Conservation (phyloP, 768 basidiomycete species). For the Rhodosporidiobolus odoratus region DNA sequence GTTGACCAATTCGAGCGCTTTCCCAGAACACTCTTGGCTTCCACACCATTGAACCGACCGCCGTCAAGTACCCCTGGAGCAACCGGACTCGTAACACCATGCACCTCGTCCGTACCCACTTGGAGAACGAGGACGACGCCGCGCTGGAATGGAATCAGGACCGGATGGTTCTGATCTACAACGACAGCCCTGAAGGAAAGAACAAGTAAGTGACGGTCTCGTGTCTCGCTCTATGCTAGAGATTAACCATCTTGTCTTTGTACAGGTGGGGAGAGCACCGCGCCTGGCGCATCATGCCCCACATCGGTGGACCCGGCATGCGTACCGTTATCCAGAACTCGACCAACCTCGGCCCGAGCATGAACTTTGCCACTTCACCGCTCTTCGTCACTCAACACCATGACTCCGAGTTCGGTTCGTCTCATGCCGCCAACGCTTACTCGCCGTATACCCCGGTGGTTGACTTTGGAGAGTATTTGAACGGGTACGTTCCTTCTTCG, state of each 20-base stretch:
- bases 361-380: constrained; percentile 40
- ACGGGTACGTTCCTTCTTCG: constrained; percentile 20
- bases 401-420: constrained; percentile 40
- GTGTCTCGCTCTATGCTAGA: not conserved
- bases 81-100: constrained; percentile 39
- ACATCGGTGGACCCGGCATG: constrained; percentile 22
- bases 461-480: constrained; percentile 44
- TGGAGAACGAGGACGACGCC: constrained; percentile 37
- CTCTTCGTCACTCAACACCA: constrained; percentile 44
- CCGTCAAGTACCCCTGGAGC: constrained; percentile 38
- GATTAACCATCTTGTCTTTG: not conserved
- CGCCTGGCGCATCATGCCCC: constrained; percentile 45
- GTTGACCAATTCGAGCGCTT: no score
- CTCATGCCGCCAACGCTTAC: constrained; percentile 41
- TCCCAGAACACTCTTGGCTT: constrained; percentile 37
- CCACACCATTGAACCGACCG: constrained; percentile 35
- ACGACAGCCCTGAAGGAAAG: constrained; percentile 43
- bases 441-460: constrained; percentile 42
- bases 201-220: constrained; percentile 38
- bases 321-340: constrained; percentile 43
- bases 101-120: constrained; percentile 36
- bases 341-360: constrained; percentile 41
- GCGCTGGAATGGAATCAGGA: constrained; percentile 42
- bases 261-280: constrained; percentile 41
- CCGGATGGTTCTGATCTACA: constrained; percentile 43